Conservation (phyloP, 2,329 filamentous ascomycete genomes). For the Albifimbria verrucaria region DNA sequence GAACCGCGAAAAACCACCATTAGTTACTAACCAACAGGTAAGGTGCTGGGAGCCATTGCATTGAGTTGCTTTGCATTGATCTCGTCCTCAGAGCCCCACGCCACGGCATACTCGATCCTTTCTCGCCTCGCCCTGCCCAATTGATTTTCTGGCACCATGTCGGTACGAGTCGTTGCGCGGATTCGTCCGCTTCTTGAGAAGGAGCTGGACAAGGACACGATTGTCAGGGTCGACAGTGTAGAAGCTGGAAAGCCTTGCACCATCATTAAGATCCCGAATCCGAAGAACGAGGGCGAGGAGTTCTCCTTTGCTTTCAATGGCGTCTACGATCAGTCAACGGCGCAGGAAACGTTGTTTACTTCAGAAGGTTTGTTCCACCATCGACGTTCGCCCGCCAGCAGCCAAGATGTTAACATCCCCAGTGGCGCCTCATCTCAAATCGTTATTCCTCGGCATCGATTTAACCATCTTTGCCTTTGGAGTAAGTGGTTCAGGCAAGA, state of each 20-base stretch:
- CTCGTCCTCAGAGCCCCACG: background rate
- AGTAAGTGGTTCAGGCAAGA: constrained; percentile 91
- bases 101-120: constrained; percentile 1
- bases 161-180: constrained; percentile 83
- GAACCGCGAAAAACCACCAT: background rate
- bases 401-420: constrained; percentile 22
- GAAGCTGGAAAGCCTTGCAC: constrained; percentile 60
- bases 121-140: constrained; percentile 7
- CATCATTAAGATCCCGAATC: constrained; percentile 85
- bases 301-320: constrained; percentile 94
- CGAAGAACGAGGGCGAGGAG: constrained; percentile 86
- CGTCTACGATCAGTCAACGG: constrained; percentile 77
- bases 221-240: constrained; percentile 66
- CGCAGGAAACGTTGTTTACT: constrained; percentile 86
- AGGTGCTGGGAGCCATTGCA: background rate
- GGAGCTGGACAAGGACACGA: constrained; percentile 83
- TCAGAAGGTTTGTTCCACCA: constrained; percentile 65
- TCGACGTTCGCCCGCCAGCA: constrained; percentile 1
- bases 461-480: constrained; percentile 91
- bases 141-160: constrained; percentile 38
- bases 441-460: constrained; percentile 85
- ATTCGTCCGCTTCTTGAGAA: constrained; percentile 84
- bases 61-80: background rate
- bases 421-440: constrained; percentile 89
- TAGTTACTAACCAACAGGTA: background rate